Percentiles rank a stretch among this genome's conserved stretches.
phyloP scores from a whole-genome alignment of 371 early-diverging fungal genomes.

The Circinella minor region DNA sequence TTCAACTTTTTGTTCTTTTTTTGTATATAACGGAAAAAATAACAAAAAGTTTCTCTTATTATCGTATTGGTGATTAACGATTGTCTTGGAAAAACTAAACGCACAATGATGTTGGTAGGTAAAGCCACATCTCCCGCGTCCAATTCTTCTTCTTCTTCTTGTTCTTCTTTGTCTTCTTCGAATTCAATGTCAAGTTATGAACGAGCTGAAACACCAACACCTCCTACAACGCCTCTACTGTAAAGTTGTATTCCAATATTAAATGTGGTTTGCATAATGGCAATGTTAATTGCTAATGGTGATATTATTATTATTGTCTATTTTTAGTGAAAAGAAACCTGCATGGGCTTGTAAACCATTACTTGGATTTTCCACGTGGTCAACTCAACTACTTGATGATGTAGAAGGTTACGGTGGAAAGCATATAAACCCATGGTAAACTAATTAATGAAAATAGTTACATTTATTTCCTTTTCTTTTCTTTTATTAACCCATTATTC shows the following conservation, averaged over 20 bases:
- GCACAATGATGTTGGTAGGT: background rate
- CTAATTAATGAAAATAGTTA: background rate
- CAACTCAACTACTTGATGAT: constrained; percentile 45
- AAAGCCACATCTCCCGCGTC: background rate
- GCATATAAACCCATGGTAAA: constrained; percentile 42
- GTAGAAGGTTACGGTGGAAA: constrained; percentile 52
- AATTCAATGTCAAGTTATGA: background rate
- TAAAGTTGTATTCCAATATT: background rate
- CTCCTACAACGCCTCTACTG: background rate
- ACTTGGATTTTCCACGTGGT: constrained; percentile 55
- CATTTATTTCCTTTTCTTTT: background rate
- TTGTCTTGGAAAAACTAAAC: constrained; percentile 6
- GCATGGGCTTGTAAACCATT: constrained; percentile 29
- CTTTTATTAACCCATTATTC: background rate
- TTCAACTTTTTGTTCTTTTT: background rate
- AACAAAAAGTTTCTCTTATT: background rate
- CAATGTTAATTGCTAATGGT: background rate
- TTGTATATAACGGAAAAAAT: background rate
- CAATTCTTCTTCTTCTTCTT: background rate
- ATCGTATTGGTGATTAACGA: background rate
- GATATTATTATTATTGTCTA: too few species aligned
- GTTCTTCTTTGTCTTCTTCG: background rate
- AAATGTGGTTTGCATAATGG: too few species aligned
- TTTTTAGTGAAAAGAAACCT: background rate
- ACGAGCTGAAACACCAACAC: background rate